Conservation (phyloP, 73 alveolate genomes). For the Paraurostyla sp. region DNA sequence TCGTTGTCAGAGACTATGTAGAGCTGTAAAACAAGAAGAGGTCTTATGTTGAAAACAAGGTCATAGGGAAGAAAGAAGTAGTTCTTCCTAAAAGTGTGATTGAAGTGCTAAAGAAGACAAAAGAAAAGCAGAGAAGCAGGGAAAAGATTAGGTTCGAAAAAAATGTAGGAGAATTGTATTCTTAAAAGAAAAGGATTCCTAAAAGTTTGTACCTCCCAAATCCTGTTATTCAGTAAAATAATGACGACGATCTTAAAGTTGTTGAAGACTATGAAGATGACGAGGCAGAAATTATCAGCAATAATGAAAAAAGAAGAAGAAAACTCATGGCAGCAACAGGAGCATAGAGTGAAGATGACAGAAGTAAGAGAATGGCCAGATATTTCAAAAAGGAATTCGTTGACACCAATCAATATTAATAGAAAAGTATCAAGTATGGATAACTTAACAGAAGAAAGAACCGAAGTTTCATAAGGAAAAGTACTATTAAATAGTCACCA, state of each 20-base stretch:
- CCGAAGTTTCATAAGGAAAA: too few relatives aligned
- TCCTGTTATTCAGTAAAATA: not conserved
- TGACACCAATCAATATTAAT: not conserved
- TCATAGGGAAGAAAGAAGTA: not conserved
- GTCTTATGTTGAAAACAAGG: conserved; percentile 4
- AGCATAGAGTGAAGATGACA: not conserved
- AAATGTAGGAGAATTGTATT: not conserved
- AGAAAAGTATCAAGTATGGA: conserved; percentile 3
- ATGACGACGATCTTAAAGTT: not conserved
- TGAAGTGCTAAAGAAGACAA: not conserved
- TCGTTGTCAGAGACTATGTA: conserved; percentile 42
- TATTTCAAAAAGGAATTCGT: not conserved
- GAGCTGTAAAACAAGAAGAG: conserved; percentile 23
- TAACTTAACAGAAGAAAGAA: not conserved
- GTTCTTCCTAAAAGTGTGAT: not conserved
- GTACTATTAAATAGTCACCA: too few relatives aligned
- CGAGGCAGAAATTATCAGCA: not conserved
- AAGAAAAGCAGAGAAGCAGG: not conserved
- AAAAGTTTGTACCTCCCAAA: conserved; percentile 18
- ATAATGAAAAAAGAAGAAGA: conserved; percentile 23
- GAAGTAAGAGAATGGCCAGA: not conserved
- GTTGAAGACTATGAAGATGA: not conserved
- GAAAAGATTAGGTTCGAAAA: not conserved
- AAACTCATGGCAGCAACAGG: not conserved
- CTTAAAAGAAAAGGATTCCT: not conserved